Percentiles rank a stretch among this genome's conserved stretches.
These are phyloP conservation scores for Kluyveromyces wickerhamii DNA, from an alignment of 805 yeast species.

Conservation along the genomic window DNA sequence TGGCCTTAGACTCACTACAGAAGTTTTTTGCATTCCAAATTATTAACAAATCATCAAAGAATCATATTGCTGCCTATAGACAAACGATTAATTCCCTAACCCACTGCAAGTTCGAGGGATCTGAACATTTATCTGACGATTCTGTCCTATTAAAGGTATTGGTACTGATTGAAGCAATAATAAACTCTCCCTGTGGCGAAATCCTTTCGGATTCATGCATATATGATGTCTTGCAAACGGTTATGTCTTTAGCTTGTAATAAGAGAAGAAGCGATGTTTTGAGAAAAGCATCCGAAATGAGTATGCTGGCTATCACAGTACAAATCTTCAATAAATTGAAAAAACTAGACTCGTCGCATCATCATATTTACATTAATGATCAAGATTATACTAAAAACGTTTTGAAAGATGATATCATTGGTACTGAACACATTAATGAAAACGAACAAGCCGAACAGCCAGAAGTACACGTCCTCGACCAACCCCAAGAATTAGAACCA, in stretches of 20 bases:
- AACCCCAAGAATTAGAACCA: slow-evolving; percentile 14
- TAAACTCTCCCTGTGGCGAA: slow-evolving; percentile 56
- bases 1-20: slow-evolving; percentile 68
- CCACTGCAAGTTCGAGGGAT: slow-evolving; percentile 92
- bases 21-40: slow-evolving; percentile 67
- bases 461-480: neutral
- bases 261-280: slow-evolving; percentile 85
- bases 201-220: slow-evolving; percentile 73
- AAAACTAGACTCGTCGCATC: slow-evolving; percentile 40
- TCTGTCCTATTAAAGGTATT: slow-evolving; percentile 81
- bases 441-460: slow-evolving; percentile 5
- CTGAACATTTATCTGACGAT: slow-evolving; percentile 88
- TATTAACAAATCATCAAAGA: slow-evolving; percentile 46
- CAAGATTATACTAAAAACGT: slow-evolving; percentile 40
- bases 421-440: slow-evolving; percentile 37
- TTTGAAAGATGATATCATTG: slow-evolving; percentile 46
- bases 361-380: slow-evolving; percentile 36
- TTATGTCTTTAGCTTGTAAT: slow-evolving; percentile 86
- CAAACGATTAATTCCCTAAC: slow-evolving; percentile 54
- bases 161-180: slow-evolving; percentile 57
- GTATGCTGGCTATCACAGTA: slow-evolving; percentile 62
- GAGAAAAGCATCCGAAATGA: slow-evolving; percentile 80
- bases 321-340: slow-evolving; percentile 57
- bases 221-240: slow-evolving; percentile 84
- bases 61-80: slow-evolving; percentile 52